Evolutionary conservation across 768 basidiomycete species (phyloP).

Genomic region (Trametes meyenii): DNA sequence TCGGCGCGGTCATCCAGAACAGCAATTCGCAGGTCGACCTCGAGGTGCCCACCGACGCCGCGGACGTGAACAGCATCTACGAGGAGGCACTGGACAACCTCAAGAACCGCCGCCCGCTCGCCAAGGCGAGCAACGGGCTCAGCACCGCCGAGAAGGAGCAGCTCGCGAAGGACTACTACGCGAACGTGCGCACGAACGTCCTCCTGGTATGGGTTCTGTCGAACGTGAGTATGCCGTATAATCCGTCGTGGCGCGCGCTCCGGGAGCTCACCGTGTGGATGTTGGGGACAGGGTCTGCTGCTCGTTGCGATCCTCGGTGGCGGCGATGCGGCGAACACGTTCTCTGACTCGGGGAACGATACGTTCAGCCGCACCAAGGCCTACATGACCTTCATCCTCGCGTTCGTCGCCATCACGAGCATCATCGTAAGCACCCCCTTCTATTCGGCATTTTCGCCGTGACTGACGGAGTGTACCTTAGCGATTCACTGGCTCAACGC

Average conservation of each 20-base stretch:
- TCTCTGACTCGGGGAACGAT: conserved; percentile 47
- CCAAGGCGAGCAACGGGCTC: conserved; percentile 35
- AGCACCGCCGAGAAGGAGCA: conserved; percentile 68
- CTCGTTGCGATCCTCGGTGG: conserved; percentile 70
- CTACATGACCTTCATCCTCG: conserved; percentile 80
- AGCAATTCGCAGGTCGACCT: conserved; percentile 83
- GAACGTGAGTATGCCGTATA: too few species aligned
- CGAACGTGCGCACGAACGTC: conserved; percentile 84
- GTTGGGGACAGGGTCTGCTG: conserved; percentile 78
- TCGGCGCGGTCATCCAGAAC: conserved; percentile 84
- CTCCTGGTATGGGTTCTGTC: conserved; percentile 83
- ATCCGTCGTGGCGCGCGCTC: too few species aligned
- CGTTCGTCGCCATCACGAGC: conserved; percentile 81
- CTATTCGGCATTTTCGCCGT: too few species aligned
- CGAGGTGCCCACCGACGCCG: conserved; percentile 79
- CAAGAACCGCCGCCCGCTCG: conserved; percentile 52
- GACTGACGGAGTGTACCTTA: conserved; percentile 34
- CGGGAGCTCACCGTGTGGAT: too few species aligned
- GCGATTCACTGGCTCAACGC: conserved; percentile 61
- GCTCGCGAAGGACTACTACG: conserved; percentile 84
- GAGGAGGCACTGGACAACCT: conserved; percentile 82
- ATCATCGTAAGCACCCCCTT: conserved; percentile 50
- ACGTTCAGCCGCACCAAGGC: conserved; percentile 60
- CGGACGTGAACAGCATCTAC: conserved; percentile 82
- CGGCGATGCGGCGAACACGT: conserved; percentile 60